phyloP scores from a whole-genome alignment of 2,329 filamentous ascomycete species.

The Xylariaceae sp. region DNA sequence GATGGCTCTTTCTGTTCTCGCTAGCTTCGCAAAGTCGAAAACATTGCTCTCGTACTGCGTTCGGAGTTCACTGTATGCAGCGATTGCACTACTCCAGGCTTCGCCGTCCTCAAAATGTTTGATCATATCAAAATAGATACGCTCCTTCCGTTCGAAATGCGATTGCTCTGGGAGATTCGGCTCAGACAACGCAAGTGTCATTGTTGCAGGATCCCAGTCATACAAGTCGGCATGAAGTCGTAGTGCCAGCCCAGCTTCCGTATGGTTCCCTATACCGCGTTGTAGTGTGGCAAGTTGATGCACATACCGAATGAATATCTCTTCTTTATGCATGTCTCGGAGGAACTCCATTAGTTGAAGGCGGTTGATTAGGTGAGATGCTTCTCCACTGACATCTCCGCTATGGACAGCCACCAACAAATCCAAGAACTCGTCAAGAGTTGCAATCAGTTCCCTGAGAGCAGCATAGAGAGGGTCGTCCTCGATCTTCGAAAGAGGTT shows the following conservation, averaged over 20 bases:
- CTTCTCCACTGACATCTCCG: constrained; percentile 74
- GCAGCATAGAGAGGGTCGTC: constrained; percentile 79
- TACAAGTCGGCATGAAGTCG: constrained; percentile 92
- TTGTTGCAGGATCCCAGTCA: constrained; percentile 80
- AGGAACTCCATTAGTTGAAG: constrained; percentile 94
- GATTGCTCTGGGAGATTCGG: constrained; percentile 83
- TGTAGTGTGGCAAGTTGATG: constrained; percentile 88
- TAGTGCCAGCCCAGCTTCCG: constrained; percentile 87
- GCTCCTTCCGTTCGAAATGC: constrained; percentile 90
- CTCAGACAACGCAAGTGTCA: constrained; percentile 70
- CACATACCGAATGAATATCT: constrained; percentile 95
- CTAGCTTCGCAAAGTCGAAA: constrained; percentile 92
- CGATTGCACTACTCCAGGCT: constrained; percentile 87
- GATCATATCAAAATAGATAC: constrained; percentile 93
- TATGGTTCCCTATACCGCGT: constrained; percentile 75
- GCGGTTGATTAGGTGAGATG: constrained; percentile 84
- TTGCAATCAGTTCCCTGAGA: constrained; percentile 79
- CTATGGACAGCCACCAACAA: constrained; percentile 89
- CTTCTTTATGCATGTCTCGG: constrained; percentile 94
- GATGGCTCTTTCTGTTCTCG: constrained; percentile 86
- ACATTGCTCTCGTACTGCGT: constrained; percentile 88
- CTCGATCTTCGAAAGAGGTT: constrained; percentile 67
- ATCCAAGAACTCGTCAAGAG: constrained; percentile 89
- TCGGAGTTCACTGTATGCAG: constrained; percentile 89
- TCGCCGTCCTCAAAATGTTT: constrained; percentile 94